These are phyloP conservation scores for Myxozyma kluyveri DNA, from an alignment of 805 yeast species.

Conservation along the genomic window DNA sequence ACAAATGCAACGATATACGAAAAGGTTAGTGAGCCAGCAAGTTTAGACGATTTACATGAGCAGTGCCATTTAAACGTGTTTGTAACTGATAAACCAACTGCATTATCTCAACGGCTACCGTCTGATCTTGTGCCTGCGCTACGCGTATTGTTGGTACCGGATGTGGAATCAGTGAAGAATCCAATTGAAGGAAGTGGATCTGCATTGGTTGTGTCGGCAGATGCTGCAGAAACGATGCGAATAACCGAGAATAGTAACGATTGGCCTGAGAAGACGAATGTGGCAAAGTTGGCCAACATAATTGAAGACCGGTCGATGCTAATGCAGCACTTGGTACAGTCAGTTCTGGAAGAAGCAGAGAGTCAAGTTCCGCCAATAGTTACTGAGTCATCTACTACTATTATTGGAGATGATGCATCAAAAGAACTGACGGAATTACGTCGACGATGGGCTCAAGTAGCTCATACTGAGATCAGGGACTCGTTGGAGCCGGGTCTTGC, in stretches of 20 bases:
- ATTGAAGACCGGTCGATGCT: conserved; percentile 13
- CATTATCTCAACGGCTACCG: conserved; percentile 16
- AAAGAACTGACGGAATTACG: conserved; percentile 8
- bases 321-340: background rate
- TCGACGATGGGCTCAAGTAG: conserved; percentile 38
- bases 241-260: background rate
- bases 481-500: conserved; percentile 33
- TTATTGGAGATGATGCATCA: no score
- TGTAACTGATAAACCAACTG: conserved; percentile 5
- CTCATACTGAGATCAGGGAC: conserved; percentile 43
- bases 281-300: background rate
- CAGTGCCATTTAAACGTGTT: conserved; percentile 24
- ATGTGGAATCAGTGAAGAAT: background rate
- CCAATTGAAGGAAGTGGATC: background rate
- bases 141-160: conserved; percentile 19
- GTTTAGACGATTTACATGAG: conserved; percentile 19
- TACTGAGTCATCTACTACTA: background rate
- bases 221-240: conserved; percentile 2
- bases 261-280: conserved; percentile 8
- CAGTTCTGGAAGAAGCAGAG: conserved; percentile 15
- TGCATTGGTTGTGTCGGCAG: conserved; percentile 14
- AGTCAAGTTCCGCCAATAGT: conserved; percentile 21
- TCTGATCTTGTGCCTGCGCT: conserved; percentile 13
- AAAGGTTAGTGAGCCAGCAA: conserved; percentile 11
- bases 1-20: conserved; percentile 17